A percentile compares a stretch with the other conserved stretches of the same genome.
phyloP scores from a whole-genome alignment of 83 land plant species.

The Diphasiastrum complanatum region DNA sequence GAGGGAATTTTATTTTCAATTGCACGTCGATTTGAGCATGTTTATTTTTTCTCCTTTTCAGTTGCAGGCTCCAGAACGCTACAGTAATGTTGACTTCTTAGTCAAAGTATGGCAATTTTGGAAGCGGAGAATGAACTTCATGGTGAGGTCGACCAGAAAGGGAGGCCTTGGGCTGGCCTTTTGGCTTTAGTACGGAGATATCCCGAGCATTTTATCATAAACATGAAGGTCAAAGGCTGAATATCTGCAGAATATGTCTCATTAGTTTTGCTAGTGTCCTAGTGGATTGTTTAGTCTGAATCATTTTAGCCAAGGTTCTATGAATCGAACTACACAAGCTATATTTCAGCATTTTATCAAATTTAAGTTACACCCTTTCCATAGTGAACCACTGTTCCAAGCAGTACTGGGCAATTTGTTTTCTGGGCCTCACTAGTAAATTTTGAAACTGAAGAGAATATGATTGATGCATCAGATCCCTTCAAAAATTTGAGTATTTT shows the following conservation, averaged over 20 bases:
- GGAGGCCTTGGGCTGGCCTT: constrained; percentile 81
- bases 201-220: constrained; percentile 88
- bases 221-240: constrained; percentile 79
- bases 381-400: too few relatives aligned
- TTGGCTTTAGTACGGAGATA: constrained; percentile 65
- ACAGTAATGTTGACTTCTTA: constrained; percentile 55
- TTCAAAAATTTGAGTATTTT: too few relatives aligned
- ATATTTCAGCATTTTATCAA: too few relatives aligned
- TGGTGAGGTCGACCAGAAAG: constrained; percentile 45
- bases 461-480: too few relatives aligned
- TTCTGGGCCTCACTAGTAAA: too few relatives aligned
- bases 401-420: too few relatives aligned
- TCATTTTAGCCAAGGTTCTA: too few relatives aligned
- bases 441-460: too few relatives aligned
- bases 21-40: not conserved
- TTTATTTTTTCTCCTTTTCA: constrained; percentile 12
- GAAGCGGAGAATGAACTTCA: constrained; percentile 55
- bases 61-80: constrained; percentile 64
- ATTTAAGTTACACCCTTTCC: too few relatives aligned
- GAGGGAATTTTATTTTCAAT: not conserved
- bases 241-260: constrained; percentile 77
- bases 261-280: constrained; percentile 67
- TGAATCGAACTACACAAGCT: too few relatives aligned
- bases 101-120: constrained; percentile 61
- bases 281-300: too few relatives aligned